phyloP scores from a whole-genome alignment of 768 basidiomycete genomes.

The Arthromyces matolae region DNA sequence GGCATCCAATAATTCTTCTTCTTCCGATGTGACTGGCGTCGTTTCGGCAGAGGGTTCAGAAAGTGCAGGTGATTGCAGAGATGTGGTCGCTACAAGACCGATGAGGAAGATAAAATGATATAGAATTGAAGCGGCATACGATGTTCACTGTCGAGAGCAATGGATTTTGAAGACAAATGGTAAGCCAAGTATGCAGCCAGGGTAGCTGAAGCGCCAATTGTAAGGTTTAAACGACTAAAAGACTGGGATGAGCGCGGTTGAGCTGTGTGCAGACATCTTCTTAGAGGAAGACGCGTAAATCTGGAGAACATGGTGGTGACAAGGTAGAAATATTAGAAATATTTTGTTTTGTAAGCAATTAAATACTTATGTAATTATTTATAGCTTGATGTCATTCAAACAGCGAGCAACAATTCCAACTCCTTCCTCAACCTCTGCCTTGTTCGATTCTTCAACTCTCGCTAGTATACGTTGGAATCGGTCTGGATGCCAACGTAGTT shows the following conservation, averaged over 20 bases:
- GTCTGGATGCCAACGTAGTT: slow-evolving; percentile 82
- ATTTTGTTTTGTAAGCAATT: slow-evolving; percentile 7
- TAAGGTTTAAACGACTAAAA: slow-evolving; percentile 28
- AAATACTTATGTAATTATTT: slow-evolving; percentile 20
- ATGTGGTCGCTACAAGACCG: neutral
- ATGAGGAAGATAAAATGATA: neutral
- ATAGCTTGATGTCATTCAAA: slow-evolving; percentile 61
- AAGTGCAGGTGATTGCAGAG: slow-evolving; percentile 7
- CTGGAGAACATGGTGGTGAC: slow-evolving; percentile 48
- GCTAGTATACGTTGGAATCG: slow-evolving; percentile 57
- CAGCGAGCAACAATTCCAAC: slow-evolving; percentile 65
- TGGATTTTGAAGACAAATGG: slow-evolving; percentile 40
- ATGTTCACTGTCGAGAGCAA: slow-evolving; percentile 45
- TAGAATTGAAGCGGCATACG: slow-evolving; percentile 17
- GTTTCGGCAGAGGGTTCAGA: slow-evolving; percentile 11
- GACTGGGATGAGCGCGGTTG: slow-evolving; percentile 19
- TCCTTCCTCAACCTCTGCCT: slow-evolving; percentile 50
- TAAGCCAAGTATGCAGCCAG: slow-evolving; percentile 46
- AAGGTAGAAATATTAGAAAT: slow-evolving; percentile 5
- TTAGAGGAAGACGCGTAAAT: slow-evolving; percentile 49
- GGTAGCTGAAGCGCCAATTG: slow-evolving; percentile 41
- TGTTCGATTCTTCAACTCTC: slow-evolving; percentile 52
- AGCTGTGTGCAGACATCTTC: slow-evolving; percentile 49
- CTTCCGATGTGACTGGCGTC: neutral
- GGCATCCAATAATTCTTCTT: neutral